Percentiles rank a stretch among this genome's conserved stretches.
phyloP scores from a whole-genome alignment of 768 basidiomycete genomes.

The Leccinum olivaceopallidum region DNA sequence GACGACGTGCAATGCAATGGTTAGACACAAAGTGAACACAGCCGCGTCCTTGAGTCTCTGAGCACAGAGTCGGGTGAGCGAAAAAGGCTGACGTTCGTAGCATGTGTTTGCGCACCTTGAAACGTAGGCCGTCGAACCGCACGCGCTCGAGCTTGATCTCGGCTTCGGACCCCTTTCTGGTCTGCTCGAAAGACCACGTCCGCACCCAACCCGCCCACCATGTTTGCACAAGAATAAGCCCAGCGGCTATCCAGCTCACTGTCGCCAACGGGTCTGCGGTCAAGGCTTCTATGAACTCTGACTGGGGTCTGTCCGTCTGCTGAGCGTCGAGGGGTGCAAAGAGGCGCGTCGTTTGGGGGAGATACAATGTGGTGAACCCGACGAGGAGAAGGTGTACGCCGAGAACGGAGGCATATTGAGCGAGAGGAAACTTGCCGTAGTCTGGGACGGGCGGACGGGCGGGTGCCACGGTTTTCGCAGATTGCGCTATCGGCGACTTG shows the following conservation, averaged over 20 bases:
- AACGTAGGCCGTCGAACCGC: conserved; percentile 38
- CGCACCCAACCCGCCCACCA: conserved; percentile 78
- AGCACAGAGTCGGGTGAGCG: conserved; percentile 6
- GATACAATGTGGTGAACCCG: conserved; percentile 61
- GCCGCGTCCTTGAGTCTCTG: conserved; percentile 56
- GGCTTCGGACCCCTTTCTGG: conserved; percentile 41
- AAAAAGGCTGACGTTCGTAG: background rate
- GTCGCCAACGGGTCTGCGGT: conserved; percentile 62
- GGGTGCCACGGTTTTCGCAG: conserved; percentile 1
- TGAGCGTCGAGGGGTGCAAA: conserved; percentile 37
- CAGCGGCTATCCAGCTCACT: conserved; percentile 55
- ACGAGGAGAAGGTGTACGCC: conserved; percentile 69
- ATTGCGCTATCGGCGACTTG: conserved; percentile 3
- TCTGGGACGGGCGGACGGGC: background rate
- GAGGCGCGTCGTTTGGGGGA: conserved; percentile 62
- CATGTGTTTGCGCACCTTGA: conserved; percentile 38
- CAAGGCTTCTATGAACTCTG: conserved; percentile 64
- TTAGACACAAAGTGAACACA: conserved; percentile 49
- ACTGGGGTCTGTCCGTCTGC: conserved; percentile 63
- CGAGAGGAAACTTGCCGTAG: conserved; percentile 44
- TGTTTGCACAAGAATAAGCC: conserved; percentile 52
- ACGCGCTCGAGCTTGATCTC: conserved; percentile 45
- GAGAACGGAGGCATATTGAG: conserved; percentile 63
- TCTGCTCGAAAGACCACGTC: conserved; percentile 52
- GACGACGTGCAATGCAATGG: conserved; percentile 48